Evolutionary conservation across 192 early-diverging fungal genomes (phyloP), one percentile per base, ranked within the genome.

Genomic region (Phycomyces blakesleeanus): DNA sequence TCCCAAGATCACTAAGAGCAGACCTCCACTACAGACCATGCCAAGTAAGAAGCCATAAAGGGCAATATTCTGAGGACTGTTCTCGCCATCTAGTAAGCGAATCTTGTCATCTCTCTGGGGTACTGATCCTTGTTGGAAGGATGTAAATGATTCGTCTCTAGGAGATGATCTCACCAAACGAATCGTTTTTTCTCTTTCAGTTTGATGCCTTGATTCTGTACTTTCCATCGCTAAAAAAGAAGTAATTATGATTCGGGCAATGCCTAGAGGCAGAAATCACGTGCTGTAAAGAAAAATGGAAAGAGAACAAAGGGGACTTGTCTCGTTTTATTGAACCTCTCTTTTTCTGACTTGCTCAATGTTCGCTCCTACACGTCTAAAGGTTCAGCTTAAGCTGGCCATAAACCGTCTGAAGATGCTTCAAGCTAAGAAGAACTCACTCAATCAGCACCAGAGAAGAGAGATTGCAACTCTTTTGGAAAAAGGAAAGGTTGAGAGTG

Each of bases 341-440:
- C 44, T 47, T 41, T 44, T 22, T 57, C 57, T 29, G 24, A 7
- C n/a, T 61, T 14, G 26, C 60, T 52, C n/a, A 50, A 68, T 82
- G 68, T 85, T 76, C 61, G 82, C 78, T 62, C 77, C 83, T 2
- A 73, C 78, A 11, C 76, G 84, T 41, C 81, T 89, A 58, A 93
- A 98, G 79, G 92, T 96, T 34, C 89, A 93, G 67, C 80, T 98
- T 25, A 96, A 93, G 73, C 82, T 98, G 18, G 81, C 91, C 14
- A 81, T 92, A 66, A 91, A 89, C 75, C 81, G 94, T 29, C 85
- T 98, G 12, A 91, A 89, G 76, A 84, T 96, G 61, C 79, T 93
- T 2, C 91, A 97, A 57, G 87, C 84, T 47, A 98, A 97, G 58
- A 96, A 94, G 71, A 80, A 76, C 41, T 82, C 88, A 18, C 70